These are phyloP conservation scores for Citrullus colocynthis DNA, from an alignment of 306 rosid species.

Conservation along the genomic window DNA sequence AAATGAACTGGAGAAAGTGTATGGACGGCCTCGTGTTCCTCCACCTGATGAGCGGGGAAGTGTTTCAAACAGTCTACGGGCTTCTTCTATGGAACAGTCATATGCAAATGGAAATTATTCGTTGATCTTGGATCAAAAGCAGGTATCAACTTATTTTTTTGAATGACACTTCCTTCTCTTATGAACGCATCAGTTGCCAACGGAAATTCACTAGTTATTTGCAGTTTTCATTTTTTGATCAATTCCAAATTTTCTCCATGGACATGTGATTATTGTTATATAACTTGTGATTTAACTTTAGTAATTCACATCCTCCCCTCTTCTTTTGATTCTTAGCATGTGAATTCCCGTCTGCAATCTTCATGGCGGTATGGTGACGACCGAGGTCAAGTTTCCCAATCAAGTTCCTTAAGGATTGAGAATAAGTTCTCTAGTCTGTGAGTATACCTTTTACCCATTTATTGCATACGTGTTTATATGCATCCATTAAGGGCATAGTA, in stretches of 20 bases:
- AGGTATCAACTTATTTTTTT: slow-evolving; percentile 26
- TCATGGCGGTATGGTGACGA: slow-evolving; percentile 43
- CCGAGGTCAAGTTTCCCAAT: slow-evolving; percentile 20
- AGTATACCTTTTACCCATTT: slow-evolving; percentile 23
- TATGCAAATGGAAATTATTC: slow-evolving; percentile 29
- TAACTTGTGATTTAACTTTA: not conserved
- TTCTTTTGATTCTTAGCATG: slow-evolving; percentile 35
- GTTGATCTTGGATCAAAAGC: slow-evolving; percentile 24
- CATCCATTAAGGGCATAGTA: not conserved
- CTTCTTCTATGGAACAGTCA: slow-evolving; percentile 42
- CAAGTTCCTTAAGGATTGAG: slow-evolving; percentile 38
- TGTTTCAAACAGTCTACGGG: slow-evolving; percentile 25
- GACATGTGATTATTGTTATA: not conserved
- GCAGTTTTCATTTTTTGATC: not conserved
- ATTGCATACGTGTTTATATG: not conserved
- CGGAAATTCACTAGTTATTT: not conserved
- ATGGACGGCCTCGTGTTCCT: slow-evolving; percentile 23
- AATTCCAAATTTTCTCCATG: not conserved
- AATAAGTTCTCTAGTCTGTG: slow-evolving; percentile 73
- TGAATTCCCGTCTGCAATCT: slow-evolving; percentile 40
- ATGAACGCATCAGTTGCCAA: not conserved
- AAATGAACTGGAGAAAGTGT: slow-evolving; percentile 38
- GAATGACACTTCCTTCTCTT: not conserved
- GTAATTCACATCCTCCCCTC: not conserved
- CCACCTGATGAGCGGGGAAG: slow-evolving; percentile 22